Evolutionary conservation across 352 stramenopile species (phyloP), one percentile per base, ranked within the genome.

Genomic region (Phytophthora chlamydospora): DNA sequence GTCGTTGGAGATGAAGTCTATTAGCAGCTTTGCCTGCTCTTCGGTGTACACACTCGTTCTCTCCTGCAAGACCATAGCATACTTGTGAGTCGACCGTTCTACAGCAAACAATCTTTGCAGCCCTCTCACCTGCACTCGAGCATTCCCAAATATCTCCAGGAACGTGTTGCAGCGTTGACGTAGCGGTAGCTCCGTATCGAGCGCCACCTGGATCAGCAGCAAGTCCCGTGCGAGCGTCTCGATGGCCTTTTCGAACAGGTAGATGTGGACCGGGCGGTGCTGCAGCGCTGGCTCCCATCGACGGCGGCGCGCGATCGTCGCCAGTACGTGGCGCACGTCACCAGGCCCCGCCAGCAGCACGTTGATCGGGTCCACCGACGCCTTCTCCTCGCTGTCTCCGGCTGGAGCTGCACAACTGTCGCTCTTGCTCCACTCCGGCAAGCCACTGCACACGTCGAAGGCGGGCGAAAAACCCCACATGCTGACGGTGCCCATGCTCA

Each of bases 121-220:
- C 14, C 42, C 27, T 48, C 16, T 38, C 17, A 83, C 79, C 68
- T 98, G 92, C 16, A 98, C 71, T 4, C 91, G 70, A 13, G 78
- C 64, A 59, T 98, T 98, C 8, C 96, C 95, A 78, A 97, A 98
- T 7, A 98, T 82, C 62, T 98, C 95, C 35, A 98, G 76, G 51
- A 97, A 98, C 19, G 79, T 60, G 46, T 90, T 96, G 62, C 83
- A 91, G 6, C 92, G 83, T 66, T 98, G 89, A 33, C 90, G 83
- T 24, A 98, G 68, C 0, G 96, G 93, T 24, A 98, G 32, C 55
- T 94, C 62, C 70, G 76, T 91, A 66, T 98, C 92, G 17, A 88
- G 68, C 5, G 91, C 78, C 42, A 98, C 79, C 58, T 91, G 73
- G 12, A 98, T 56, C 51, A 98, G 61, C 34, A 98, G 60, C 36